Evolutionary conservation across 2,329 filamentous ascomycete species (phyloP).

Genomic region (Fusarium mexicanum): DNA sequence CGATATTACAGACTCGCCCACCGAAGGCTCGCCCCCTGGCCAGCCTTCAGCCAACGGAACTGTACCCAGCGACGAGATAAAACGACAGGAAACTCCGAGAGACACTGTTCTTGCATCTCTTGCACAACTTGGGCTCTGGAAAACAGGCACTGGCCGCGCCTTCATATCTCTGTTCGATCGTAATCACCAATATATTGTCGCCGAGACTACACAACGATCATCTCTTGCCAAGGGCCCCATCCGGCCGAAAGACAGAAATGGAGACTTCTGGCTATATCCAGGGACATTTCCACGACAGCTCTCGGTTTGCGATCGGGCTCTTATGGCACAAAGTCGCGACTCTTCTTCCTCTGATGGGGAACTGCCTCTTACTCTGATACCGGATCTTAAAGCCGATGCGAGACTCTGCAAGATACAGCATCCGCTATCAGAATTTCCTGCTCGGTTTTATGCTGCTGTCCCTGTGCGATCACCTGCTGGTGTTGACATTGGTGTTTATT

Average conservation of each 20-base stretch:
- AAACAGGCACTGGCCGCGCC: constrained; percentile 53
- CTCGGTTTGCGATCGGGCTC: constrained; percentile 44
- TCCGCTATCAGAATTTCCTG: constrained; percentile 24
- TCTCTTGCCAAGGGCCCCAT: constrained; percentile 48
- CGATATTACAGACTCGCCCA: constrained; percentile 6
- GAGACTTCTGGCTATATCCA: constrained; percentile 40
- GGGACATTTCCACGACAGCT: constrained; percentile 41
- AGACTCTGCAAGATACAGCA: constrained; percentile 42
- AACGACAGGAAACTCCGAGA: neutral
- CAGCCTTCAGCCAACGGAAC: neutral
- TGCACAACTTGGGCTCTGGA: constrained; percentile 58
- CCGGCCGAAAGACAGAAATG: constrained; percentile 4
- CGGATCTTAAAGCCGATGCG: constrained; percentile 46
- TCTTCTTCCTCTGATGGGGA: neutral
- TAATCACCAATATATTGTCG: constrained; percentile 58
- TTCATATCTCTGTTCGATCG: constrained; percentile 63
- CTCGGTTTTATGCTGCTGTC: constrained; percentile 53
- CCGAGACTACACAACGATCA: constrained; percentile 56
- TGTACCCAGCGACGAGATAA: neutral
- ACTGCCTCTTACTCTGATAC: constrained; percentile 49
- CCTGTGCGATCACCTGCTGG: constrained; percentile 51
- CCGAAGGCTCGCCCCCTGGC: constrained; percentile 8
- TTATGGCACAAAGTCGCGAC: constrained; percentile 14
- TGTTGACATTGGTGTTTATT: constrained; percentile 54
- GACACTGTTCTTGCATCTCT: constrained; percentile 57